phyloP scores from a whole-genome alignment of 306 rosid genomes.

The Cicer yamashitae region DNA sequence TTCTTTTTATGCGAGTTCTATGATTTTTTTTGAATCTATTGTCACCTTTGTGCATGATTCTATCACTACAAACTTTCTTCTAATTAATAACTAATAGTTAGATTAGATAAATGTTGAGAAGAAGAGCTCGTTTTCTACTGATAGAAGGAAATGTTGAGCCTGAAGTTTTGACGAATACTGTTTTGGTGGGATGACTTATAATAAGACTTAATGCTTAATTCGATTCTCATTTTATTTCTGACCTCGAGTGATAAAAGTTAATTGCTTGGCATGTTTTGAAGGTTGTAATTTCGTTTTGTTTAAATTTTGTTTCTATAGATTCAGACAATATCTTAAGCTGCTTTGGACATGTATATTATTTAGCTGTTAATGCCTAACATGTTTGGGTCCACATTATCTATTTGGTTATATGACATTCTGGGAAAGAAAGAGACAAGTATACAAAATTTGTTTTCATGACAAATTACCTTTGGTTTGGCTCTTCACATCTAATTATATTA shows the following conservation, averaged over 20 bases:
- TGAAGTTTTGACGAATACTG: slow-evolving; percentile 17
- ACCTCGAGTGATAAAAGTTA: slow-evolving; percentile 13
- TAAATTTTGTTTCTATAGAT: slow-evolving; percentile 5
- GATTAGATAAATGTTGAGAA: slow-evolving; percentile 9
- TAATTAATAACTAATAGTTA: slow-evolving; percentile 5
- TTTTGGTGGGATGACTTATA: slow-evolving; percentile 1
- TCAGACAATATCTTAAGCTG: slow-evolving; percentile 20
- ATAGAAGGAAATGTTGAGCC: slow-evolving; percentile 8
- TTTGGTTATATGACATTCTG: background rate
- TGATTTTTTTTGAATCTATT: background rate
- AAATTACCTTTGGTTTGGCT: slow-evolving; percentile 18
- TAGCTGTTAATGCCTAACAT: slow-evolving; percentile 15
- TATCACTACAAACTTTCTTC: slow-evolving; percentile 18
- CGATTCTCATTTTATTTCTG: slow-evolving; percentile 5
- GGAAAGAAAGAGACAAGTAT: background rate
- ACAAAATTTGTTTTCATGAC: slow-evolving; percentile 2
- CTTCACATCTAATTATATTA: slow-evolving; percentile 25
- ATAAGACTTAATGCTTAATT: slow-evolving; percentile 29
- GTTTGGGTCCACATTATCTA: slow-evolving; percentile 8
- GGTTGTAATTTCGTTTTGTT: slow-evolving; percentile 20
- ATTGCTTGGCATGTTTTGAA: slow-evolving; percentile 19
- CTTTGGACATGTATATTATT: slow-evolving; percentile 11
- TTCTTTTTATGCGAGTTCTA: slow-evolving; percentile 4
- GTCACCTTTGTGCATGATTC: slow-evolving; percentile 29
- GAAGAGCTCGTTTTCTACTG: background rate